Evolutionary conservation across 805 yeast genomes (phyloP), one percentile per base, ranked within the genome.

Genomic region (Tetrapisispora taiwanensis): DNA sequence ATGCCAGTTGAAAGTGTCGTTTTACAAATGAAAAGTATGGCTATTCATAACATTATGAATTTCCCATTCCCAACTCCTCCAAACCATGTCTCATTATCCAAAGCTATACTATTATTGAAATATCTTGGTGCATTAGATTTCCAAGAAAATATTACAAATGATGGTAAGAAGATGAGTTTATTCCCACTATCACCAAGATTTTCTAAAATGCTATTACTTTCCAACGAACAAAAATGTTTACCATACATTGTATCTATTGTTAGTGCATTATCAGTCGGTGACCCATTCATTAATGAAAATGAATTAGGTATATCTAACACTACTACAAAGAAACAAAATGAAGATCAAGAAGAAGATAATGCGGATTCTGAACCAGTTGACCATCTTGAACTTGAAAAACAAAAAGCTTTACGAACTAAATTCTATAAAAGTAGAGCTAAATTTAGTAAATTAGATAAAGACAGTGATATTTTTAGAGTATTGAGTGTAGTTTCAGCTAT

Each of bases 1-100:
- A 89, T 87, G 94, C 97, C 98, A 0, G 87, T 88, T 30, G 98
- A 92, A 60, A 88, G 95, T 60, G 83, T 92, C n/a, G 95, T 92
- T 0, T 66, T 92, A 53, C 84, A 84, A 39, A 92, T 92, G 98
- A 92, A 92, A 64, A 78, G 90, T 50, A 92, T 92, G 95, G 97
- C 96, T 2, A 89, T 92, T 48, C 92, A 85, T 59, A 84, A 84
- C 43, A 81, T 92, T 31, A 68, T 79, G 19, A 90, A 92, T 56
- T 92, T 92, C 69, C 98, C 98, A 30, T 92, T 92, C 66, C 95
- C 97, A 4, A 89, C 97, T 0, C 85, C 95, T 2, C 97, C 97
- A 0, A 84, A 81, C 42, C 66, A 81, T 43, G 39, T 41, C 0
- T 68, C 82, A 30, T 66, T 92, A 34, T 62, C 60, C 1, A 76